A percentile compares a stretch with the other conserved stretches of the same genome.
Evolutionary conservation across 495 filamentous ascomycete species (phyloP).

Genomic region (Penicillium mononematosum): DNA sequence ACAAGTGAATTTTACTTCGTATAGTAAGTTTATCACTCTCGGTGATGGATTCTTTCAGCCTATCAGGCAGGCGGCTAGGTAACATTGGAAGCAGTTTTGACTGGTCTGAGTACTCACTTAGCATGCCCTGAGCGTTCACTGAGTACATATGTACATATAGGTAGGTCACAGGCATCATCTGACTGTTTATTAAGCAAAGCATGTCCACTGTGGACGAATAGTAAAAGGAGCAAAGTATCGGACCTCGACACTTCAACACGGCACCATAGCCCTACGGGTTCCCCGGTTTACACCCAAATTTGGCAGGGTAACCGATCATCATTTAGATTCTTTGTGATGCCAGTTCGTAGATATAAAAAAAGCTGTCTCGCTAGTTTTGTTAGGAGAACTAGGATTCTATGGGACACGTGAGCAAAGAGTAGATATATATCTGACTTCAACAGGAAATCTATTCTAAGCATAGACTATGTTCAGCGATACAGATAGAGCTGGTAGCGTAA

Average conservation of each 20-base stretch:
- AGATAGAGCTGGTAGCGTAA: not conserved
- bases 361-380: not conserved
- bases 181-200: too few species aligned
- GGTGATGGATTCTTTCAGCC: not conserved
- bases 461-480: not conserved
- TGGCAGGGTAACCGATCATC: conserved; percentile 2
- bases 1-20: too few species aligned
- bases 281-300: not conserved
- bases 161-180: too few species aligned
- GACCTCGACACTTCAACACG: not conserved
- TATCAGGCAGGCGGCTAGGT: not conserved
- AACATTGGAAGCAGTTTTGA: not conserved
- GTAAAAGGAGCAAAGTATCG: not conserved
- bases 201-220: too few species aligned
- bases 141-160: too few species aligned
- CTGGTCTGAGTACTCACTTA: too few species aligned
- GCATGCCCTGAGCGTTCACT: too few species aligned
- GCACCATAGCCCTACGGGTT: not conserved
- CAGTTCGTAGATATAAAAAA: not conserved
- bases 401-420: not conserved
- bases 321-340: not conserved
- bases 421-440: not conserved
- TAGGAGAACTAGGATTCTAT: not conserved
- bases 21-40: not conserved
- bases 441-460: not conserved